Percentiles rank a stretch among this genome's conserved stretches.
phyloP scores from a whole-genome alignment of 2,329 filamentous ascomycete genomes.

The Trichoderma pleuroti region DNA sequence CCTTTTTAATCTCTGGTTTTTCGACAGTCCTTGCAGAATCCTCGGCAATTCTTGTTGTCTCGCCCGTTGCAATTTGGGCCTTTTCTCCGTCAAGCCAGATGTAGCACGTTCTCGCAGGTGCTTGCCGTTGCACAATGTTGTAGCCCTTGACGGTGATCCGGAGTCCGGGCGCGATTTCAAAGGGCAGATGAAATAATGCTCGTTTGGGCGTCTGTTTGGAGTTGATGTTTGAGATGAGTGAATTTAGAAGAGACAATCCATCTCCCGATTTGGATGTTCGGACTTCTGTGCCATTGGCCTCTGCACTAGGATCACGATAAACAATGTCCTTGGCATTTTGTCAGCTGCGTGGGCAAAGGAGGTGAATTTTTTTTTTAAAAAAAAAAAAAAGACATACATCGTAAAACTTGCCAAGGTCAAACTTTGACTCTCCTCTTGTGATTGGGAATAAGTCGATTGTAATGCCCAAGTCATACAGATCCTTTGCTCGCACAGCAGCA shows the following conservation, averaged over 20 bases:
- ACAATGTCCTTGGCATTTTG: conserved; percentile 68
- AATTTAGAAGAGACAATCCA: conserved; percentile 74
- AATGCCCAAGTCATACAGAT: conserved; percentile 90
- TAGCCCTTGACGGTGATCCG: conserved; percentile 92
- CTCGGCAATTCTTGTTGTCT: conserved; percentile 72
- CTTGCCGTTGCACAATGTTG: conserved; percentile 80
- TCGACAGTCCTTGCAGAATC: conserved; percentile 75
- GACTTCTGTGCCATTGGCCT: conserved; percentile 53
- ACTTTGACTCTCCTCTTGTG: conserved; percentile 63
- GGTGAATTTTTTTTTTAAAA: background rate
- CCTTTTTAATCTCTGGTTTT: conserved; percentile 79
- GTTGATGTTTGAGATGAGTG: conserved; percentile 81
- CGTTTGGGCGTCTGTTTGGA: conserved; percentile 85
- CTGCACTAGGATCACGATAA: conserved; percentile 72
- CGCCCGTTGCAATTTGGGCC: conserved; percentile 71
- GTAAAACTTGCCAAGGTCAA: conserved; percentile 85
- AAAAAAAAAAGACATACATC: conserved; percentile 56
- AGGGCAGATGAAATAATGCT: conserved; percentile 78
- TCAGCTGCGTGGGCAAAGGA: background rate
- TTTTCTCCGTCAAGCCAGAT: conserved; percentile 86
- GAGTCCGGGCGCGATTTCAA: conserved; percentile 82
- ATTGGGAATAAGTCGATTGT: conserved; percentile 93
- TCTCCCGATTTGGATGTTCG: conserved; percentile 66
- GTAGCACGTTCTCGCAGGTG: conserved; percentile 76
- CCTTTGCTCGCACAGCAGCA: conserved; percentile 84